Evolutionary conservation across 2,329 filamentous ascomycete genomes (phyloP).

Genomic region (Calonectria pauciramosa): DNA sequence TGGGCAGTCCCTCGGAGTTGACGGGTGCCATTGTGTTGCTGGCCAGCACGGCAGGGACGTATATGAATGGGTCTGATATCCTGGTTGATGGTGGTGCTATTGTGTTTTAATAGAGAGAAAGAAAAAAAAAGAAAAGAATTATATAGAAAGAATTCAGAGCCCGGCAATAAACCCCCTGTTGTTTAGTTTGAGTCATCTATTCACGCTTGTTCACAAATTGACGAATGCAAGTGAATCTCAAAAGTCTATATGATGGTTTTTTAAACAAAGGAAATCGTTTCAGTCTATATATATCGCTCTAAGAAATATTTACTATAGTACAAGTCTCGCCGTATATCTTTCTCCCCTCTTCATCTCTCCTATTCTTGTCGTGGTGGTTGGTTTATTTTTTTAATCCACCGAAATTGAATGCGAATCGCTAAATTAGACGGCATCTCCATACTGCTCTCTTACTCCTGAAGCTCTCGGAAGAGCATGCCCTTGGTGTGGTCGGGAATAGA

Average conservation of each 20-base stretch:
- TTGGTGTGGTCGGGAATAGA: slow-evolving; percentile 16
- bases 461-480: slow-evolving; percentile 1
- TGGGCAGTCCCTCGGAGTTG: slow-evolving; percentile 74
- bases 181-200: not conserved
- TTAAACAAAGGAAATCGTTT: not conserved
- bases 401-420: not conserved
- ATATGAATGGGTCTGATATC: slow-evolving; percentile 76
- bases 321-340: not conserved
- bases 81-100: slow-evolving; percentile 69
- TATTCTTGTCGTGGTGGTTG: too few relatives aligned
- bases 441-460: not conserved
- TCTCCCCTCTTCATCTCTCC: not conserved
- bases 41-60: slow-evolving; percentile 70
- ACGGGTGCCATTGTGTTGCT: slow-evolving; percentile 72
- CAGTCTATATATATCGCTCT: not conserved
- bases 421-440: not conserved
- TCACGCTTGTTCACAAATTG: not conserved
- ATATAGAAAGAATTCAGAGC: not conserved
- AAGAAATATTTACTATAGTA: not conserved
- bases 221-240: not conserved
- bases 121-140: not conserved
- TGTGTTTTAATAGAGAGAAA: slow-evolving; percentile 4
- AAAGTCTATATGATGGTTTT: not conserved
- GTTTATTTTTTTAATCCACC: not conserved
- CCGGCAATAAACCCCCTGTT: too few relatives aligned